A percentile compares a stretch with the other conserved stretches of the same genome.
These are phyloP conservation scores for Pistacia vera DNA, from an alignment of 345 rosid genomes.

Conservation along the genomic window DNA sequence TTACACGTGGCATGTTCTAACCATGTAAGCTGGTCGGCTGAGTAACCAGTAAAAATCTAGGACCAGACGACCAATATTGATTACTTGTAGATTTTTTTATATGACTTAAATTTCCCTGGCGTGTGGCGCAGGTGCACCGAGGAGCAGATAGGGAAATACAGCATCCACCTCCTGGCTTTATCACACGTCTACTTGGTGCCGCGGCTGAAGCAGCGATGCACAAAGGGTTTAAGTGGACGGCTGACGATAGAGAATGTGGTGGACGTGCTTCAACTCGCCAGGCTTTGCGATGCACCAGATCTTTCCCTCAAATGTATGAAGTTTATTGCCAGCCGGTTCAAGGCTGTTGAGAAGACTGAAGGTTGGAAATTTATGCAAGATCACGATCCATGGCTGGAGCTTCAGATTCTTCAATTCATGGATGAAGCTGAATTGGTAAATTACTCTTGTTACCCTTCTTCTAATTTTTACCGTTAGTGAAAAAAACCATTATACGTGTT, in stretches of 20 bases:
- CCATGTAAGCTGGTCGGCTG: not conserved
- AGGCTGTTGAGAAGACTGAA: slow-evolving; percentile 62
- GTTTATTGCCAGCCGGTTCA: slow-evolving; percentile 46
- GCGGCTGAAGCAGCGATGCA: slow-evolving; percentile 66
- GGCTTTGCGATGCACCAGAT: slow-evolving; percentile 80
- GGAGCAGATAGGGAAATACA: slow-evolving; percentile 64
- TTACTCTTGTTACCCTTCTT: not conserved
- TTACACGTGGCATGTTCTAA: slow-evolving; percentile 15
- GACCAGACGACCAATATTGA: not conserved
- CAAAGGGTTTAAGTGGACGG: slow-evolving; percentile 42
- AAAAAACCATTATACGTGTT: not conserved
- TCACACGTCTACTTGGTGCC: slow-evolving; percentile 79
- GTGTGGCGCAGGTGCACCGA: slow-evolving; percentile 49
- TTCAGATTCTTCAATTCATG: slow-evolving; percentile 78
- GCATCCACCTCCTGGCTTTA: slow-evolving; percentile 73
- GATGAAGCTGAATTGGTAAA: slow-evolving; percentile 71
- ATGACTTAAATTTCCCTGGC: slow-evolving; percentile 12
- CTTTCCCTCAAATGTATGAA: slow-evolving; percentile 69
- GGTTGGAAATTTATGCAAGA: slow-evolving; percentile 82
- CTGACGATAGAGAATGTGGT: slow-evolving; percentile 71
- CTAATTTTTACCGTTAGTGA: not conserved
- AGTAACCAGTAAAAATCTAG: not conserved
- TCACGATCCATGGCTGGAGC: slow-evolving; percentile 77
- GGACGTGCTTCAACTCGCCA: slow-evolving; percentile 75
- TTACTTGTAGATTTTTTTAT: not conserved